Conservation (phyloP, 345 rosid genomes). For the Populus simonii region DNA sequence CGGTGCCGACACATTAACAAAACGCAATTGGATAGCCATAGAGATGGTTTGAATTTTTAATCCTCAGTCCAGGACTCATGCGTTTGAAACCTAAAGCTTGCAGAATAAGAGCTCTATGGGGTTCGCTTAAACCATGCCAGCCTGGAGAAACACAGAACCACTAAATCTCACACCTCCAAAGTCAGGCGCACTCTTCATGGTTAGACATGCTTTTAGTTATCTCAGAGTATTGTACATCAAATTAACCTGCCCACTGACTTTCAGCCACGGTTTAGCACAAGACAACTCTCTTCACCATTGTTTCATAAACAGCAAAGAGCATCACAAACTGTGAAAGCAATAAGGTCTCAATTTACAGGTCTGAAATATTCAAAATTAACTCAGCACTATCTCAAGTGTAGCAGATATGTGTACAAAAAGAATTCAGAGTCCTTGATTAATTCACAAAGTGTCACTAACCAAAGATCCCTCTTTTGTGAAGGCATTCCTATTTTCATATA, state of each 20-base stretch:
- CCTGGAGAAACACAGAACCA: neutral
- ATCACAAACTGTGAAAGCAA: neutral
- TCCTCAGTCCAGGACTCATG: neutral
- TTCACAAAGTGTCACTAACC: neutral
- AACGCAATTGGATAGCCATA: neutral
- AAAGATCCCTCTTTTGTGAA: constrained; percentile 7
- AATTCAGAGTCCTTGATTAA: constrained; percentile 5
- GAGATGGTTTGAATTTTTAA: too few relatives aligned
- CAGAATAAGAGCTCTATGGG: neutral
- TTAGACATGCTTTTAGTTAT: neutral
- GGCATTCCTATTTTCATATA: constrained; percentile 18
- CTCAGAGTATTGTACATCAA: neutral
- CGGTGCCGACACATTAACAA: neutral
- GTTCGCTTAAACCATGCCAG: neutral
- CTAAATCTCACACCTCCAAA: neutral
- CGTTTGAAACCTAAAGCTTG: neutral
- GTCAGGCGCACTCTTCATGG: neutral
- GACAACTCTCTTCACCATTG: neutral
- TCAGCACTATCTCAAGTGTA: constrained; percentile 10
- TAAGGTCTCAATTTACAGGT: constrained; percentile 13
- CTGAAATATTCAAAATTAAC: neutral
- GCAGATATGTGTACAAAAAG: constrained; percentile 16
- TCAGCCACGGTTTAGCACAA: neutral
- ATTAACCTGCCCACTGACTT: neutral
- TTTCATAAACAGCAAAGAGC: neutral